Evolutionary conservation across 2,329 filamentous ascomycete genomes (phyloP).

Genomic region (Colletotrichum plurivorum): DNA sequence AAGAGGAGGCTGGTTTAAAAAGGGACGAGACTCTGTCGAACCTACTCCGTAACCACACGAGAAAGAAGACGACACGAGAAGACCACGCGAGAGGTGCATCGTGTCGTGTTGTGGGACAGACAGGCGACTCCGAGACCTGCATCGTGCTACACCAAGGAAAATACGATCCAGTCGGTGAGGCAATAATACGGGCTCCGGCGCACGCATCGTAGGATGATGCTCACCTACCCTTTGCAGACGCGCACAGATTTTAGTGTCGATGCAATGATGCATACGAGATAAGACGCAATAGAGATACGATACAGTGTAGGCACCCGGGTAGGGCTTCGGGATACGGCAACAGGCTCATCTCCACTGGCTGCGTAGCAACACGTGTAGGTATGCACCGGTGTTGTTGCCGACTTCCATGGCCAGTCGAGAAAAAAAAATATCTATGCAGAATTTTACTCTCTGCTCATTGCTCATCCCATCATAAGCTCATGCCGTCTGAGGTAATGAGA

Average conservation of each 20-base stretch:
- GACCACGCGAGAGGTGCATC: not conserved
- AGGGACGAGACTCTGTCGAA: not conserved
- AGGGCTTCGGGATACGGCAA: slow-evolving; percentile 28
- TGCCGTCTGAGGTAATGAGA: not conserved
- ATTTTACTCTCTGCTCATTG: no score
- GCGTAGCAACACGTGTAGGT: not conserved
- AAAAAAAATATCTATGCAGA: no score
- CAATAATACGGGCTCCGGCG: slow-evolving; percentile 13
- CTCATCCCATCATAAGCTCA: no score
- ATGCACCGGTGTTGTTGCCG: no score
- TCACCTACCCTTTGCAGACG: slow-evolving; percentile 20
- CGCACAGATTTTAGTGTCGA: slow-evolving; percentile 29
- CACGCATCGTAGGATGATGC: not conserved
- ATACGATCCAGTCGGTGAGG: slow-evolving; percentile 18
- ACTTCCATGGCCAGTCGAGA: no score
- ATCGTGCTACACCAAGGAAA: slow-evolving; percentile 4
- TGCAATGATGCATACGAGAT: slow-evolving; percentile 1
- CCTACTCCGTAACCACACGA: no score
- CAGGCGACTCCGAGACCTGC: slow-evolving; percentile 14
- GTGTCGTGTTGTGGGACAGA: not conserved
- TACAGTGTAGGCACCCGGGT: not conserved
- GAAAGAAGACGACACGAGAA: no score
- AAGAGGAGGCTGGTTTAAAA: slow-evolving; percentile 3
- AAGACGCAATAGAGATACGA: not conserved
- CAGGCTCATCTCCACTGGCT: slow-evolving; percentile 13